Evolutionary conservation across 169 alveolate species (phyloP).

Genomic region (Cryptosporidium tyzzeri): DNA sequence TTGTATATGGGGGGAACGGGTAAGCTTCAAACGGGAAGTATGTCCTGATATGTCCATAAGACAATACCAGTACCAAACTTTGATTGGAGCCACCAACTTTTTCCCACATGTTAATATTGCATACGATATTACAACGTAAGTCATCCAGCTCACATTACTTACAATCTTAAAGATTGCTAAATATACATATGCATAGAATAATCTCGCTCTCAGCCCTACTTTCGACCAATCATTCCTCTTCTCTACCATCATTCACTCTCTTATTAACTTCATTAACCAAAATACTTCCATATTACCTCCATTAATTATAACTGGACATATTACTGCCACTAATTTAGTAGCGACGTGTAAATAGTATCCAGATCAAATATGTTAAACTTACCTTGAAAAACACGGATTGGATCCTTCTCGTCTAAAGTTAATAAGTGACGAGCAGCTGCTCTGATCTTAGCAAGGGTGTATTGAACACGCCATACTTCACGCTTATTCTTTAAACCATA

Average conservation of each 20-base stretch:
- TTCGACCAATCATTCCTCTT: not conserved
- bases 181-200: not conserved
- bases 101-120: slow-evolving; percentile 63
- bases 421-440: slow-evolving; percentile 99
- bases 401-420: slow-evolving; percentile 97
- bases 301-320: no score
- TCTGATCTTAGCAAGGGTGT: slow-evolving; percentile 97
- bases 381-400: slow-evolving; percentile 96
- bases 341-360: not conserved
- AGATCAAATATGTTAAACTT: slow-evolving; percentile 1
- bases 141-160: not conserved
- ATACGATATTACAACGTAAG: slow-evolving; percentile 11
- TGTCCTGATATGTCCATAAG: slow-evolving; percentile 30
- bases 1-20: slow-evolving; percentile 78
- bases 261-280: not conserved
- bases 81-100: slow-evolving; percentile 56
- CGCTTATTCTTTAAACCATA: slow-evolving; percentile 99
- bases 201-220: not conserved
- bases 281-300: not conserved
- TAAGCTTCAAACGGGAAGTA: slow-evolving; percentile 37
- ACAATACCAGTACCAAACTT: not conserved
- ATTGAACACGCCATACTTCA: slow-evolving; percentile 99
- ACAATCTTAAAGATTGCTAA: not conserved
- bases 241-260: not conserved
- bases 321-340: not conserved